Evolutionary conservation across 495 filamentous ascomycete genomes (phyloP).

Genomic region (Podospora didyma): DNA sequence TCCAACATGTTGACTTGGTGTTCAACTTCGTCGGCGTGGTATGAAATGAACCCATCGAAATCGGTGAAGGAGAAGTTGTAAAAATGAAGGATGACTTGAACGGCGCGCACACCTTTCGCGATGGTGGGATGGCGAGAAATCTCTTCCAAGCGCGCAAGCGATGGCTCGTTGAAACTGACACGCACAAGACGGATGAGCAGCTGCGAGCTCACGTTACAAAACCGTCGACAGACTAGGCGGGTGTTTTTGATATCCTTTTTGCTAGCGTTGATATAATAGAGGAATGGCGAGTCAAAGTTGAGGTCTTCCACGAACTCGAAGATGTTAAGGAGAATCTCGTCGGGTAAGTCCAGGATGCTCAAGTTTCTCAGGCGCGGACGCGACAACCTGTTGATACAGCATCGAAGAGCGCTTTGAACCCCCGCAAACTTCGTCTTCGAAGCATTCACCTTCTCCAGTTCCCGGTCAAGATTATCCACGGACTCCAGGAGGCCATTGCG

Average conservation of each 20-base stretch:
- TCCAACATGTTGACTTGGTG: neutral
- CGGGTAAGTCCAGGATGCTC: constrained; percentile 7
- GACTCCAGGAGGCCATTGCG: too few relatives aligned
- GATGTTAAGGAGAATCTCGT: constrained; percentile 10
- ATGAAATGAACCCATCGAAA: neutral
- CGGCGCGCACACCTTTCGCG: constrained; percentile 8
- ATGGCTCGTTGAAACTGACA: constrained; percentile 1
- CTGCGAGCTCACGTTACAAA: constrained; percentile 3
- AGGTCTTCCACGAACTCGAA: constrained; percentile 4
- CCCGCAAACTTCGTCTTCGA: neutral
- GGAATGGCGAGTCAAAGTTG: neutral
- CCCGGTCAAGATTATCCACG: neutral
- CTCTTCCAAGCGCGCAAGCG: constrained; percentile 5
- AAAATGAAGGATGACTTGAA: constrained; percentile 5
- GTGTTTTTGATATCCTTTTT: constrained; percentile 3
- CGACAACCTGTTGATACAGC: neutral
- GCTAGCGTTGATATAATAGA: neutral
- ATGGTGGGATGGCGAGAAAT: constrained; percentile 14
- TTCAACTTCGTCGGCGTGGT: neutral
- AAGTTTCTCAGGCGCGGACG: constrained; percentile 1
- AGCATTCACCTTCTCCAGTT: neutral
- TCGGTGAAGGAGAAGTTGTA: neutral
- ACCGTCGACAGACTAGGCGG: constrained; percentile 12
- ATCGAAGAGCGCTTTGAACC: neutral
- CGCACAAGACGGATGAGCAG: constrained; percentile 6